Base-by-base conservation (phyloP, 345 rosid species). In the Salix viminalis region DNA sequence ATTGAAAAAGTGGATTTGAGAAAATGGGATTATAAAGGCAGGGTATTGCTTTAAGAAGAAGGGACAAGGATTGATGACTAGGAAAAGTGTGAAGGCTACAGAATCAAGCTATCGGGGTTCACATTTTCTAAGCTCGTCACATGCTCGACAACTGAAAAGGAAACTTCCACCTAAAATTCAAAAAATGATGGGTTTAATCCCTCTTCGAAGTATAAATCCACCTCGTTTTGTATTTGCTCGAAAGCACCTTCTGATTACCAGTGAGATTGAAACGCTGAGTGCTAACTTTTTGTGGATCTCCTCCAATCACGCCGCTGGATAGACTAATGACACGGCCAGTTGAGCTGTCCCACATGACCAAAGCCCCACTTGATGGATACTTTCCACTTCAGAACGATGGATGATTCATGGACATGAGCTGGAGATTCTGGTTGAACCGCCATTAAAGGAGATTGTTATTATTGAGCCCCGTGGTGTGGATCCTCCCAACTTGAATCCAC, bases 1-100 rank as follows among this genome's bases (percentile, higher is more conserved):
- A 19, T 8, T 5, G 28, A 48, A 8, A 15, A 19, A 2, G 37
- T 16, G 34, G 67, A 26, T 9, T n/a, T 64, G 24, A 24, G 48
- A 65, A 42, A 28, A 9, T 16, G 14, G 64, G 65, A 11, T 48
- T 50, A 26, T 71, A 24, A 77, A 24, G 28, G 18, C 50, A 4
- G 10, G 71, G 34, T n/a, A 34, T 75, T 52, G 71, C 61, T 69
- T 77, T 61, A 6, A 13, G 69, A 7, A 48, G 52, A 67, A 58
- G 62, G 60, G 72, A 68, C 52, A 61, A 44, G 66, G 74, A 58
- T 73, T 73, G 73, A 44, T 68, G 77, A 79, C 39, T n/a, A 6
- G 77, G 77, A 78, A 77, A 68, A 10, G 68, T 4, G 48, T 4
- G 48, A 79, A 67, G 77, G 32, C 46, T 58, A 60, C 50, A 74